Evolutionary conservation across 2,329 filamentous ascomycete species (phyloP), one percentile per base, ranked within the genome.

Genomic region (Botrytis byssoidea): DNA sequence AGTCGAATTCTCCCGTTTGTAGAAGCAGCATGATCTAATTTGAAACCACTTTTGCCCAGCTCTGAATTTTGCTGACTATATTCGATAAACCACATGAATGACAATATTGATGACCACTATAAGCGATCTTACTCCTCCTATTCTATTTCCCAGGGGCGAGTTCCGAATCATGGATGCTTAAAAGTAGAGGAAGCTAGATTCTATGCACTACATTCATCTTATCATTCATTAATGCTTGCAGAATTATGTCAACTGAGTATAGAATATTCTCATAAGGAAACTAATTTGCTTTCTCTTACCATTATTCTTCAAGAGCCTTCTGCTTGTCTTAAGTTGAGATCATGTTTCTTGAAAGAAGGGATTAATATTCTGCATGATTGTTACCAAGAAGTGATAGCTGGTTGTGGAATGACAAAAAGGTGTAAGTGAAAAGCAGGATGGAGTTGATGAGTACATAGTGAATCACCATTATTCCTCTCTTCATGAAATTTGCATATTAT

Each of bases 361-460:
- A 0, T 57, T 9, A 3, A 32, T 18, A 0, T 29, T 18, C 25
- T 29, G 0, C 14, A 0, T 14, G 18, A 8, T 3, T 55, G 3
- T 55, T 29, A 29, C 51, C 12, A 55, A 55, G n/a, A n/a, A 29
- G n/a, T n/a, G 8, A 0, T 55, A 0, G 29, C 14, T 18, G 3
- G n/a, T 55, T 29, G 7, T 29, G 12, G 3, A 29, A 29, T 55
- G n/a, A 29, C 14, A 55, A 29, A n/a, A 29, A 2, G 29, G 6
- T 25, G n/a, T 16, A 16, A 18, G 25, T 29, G 16, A 18, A 8
- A 10, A 37, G 37, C 1, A 18, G 51, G 51, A 55, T 18, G 12
- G 1, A 14, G n/a, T 55, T 29, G 3, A 55, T 55, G 16, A 55
- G n/a, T 51, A 8, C 14, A 55, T n/a, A 25, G n/a, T 29, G n/a